phyloP scores from a whole-genome alignment of 2,329 filamentous ascomycete species.

The Alternaria rosae region DNA sequence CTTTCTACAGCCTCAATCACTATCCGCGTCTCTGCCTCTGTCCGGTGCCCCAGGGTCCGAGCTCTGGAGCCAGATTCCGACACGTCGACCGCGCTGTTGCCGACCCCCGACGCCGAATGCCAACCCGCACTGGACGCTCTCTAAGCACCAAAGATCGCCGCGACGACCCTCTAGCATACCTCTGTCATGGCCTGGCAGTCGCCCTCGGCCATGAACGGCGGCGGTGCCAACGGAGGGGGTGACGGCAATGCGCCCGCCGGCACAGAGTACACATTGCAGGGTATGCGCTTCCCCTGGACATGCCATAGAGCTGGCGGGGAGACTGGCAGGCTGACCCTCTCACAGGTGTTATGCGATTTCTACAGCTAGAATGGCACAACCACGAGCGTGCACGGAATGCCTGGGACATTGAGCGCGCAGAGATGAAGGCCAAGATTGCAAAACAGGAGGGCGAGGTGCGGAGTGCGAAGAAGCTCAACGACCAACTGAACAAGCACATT shows the following conservation, averaged over 20 bases:
- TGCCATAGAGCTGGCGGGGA: slow-evolving; percentile 4
- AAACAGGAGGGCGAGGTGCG: slow-evolving; percentile 89
- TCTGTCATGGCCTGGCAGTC: slow-evolving; percentile 74
- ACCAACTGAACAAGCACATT: slow-evolving; percentile 89
- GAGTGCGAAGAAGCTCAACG: slow-evolving; percentile 86
- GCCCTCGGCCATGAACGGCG: slow-evolving; percentile 67
- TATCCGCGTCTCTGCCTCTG: background rate
- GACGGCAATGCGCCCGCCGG: slow-evolving; percentile 63
- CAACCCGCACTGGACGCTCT: slow-evolving; percentile 29
- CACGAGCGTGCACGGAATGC: slow-evolving; percentile 97
- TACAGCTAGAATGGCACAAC: slow-evolving; percentile 98
- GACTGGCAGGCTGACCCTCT: slow-evolving; percentile 23
- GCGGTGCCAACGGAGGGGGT: slow-evolving; percentile 59
- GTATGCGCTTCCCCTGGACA: slow-evolving; percentile 50
- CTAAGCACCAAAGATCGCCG: slow-evolving; percentile 31
- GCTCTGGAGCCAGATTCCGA: slow-evolving; percentile 32
- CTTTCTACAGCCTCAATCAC: background rate
- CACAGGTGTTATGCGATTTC: slow-evolving; percentile 95
- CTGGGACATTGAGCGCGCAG: slow-evolving; percentile 98
- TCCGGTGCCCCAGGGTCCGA: slow-evolving; percentile 26
- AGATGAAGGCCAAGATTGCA: slow-evolving; percentile 98
- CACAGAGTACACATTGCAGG: slow-evolving; percentile 76
- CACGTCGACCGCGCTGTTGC: slow-evolving; percentile 27
- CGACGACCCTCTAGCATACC: slow-evolving; percentile 26
- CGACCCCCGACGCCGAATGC: slow-evolving; percentile 42